phyloP scores from a whole-genome alignment of 2,329 filamentous ascomycete species.

The Hypocreales sp. region DNA sequence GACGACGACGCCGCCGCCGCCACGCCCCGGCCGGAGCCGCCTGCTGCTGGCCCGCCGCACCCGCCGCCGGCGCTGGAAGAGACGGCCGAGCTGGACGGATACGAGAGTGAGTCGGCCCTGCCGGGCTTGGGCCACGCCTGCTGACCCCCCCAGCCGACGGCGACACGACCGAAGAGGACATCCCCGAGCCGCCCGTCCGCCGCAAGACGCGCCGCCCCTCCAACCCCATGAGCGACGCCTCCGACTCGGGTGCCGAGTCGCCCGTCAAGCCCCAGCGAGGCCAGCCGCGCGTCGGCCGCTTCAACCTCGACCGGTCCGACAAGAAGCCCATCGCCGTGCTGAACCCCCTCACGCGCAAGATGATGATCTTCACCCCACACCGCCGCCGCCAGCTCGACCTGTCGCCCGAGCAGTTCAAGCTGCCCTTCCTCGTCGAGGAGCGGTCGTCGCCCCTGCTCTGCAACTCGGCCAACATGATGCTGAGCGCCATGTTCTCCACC shows the following conservation, averaged over 20 bases:
- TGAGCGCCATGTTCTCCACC: conserved; percentile 52
- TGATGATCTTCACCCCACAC: conserved; percentile 48
- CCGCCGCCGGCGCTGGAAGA: conserved; percentile 16
- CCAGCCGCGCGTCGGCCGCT: conserved; percentile 37
- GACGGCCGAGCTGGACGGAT: conserved; percentile 34
- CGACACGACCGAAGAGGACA: conserved; percentile 46
- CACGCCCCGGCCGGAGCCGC: conserved; percentile 21
- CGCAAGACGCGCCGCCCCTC: conserved; percentile 30
- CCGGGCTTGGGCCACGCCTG: background rate
- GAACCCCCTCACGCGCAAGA: conserved; percentile 40
- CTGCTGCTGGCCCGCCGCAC: conserved; percentile 8
- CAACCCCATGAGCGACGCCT: conserved; percentile 21
- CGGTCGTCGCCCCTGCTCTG: conserved; percentile 42
- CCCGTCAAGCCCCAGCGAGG: conserved; percentile 31
- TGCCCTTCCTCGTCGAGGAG: conserved; percentile 26
- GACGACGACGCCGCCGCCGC: conserved; percentile 26
- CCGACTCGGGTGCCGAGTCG: conserved; percentile 33
- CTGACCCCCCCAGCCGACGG: conserved; percentile 31
- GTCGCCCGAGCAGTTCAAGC: conserved; percentile 38
- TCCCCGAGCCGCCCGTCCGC: conserved; percentile 30
- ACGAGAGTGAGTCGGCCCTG: conserved; percentile 36
- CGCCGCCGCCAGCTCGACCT: conserved; percentile 32
- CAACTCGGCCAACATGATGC: conserved; percentile 62
- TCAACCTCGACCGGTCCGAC: conserved; percentile 35
- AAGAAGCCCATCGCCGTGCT: conserved; percentile 44